Conservation (phyloP, 129 eudicot genomes). For the Apium graveolens region DNA sequence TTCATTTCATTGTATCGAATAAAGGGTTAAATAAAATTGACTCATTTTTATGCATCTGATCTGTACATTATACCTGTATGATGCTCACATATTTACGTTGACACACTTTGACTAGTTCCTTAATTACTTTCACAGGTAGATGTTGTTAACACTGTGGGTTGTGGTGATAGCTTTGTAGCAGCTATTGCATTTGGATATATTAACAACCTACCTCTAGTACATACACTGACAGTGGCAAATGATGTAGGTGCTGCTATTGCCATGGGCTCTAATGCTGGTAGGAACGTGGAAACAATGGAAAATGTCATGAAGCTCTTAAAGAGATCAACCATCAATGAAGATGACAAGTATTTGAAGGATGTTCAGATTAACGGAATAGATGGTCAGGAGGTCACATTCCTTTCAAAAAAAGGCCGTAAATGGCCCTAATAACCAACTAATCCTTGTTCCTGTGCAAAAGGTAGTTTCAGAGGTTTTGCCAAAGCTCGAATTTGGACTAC, state of each 20-base stretch:
- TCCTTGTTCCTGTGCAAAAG: constrained; percentile 36
- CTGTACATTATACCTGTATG: neutral
- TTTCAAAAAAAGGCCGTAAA: constrained; percentile 41
- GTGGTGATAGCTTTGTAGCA: too few relatives aligned
- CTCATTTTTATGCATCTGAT: neutral
- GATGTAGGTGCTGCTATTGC: constrained; percentile 99
- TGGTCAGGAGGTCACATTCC: too few relatives aligned
- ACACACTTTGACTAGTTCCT: neutral
- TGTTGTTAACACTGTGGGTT: too few relatives aligned
- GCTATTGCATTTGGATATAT: too few relatives aligned
- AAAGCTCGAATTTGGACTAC: constrained; percentile 42
- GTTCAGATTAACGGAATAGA: constrained; percentile 25
- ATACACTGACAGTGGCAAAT: constrained; percentile 72
- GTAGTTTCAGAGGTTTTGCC: constrained; percentile 54
- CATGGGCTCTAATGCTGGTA: constrained; percentile 95
- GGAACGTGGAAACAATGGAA: constrained; percentile 64
- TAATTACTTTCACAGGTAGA: too few relatives aligned
- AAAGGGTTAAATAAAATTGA: neutral
- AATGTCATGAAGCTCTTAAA: constrained; percentile 46
- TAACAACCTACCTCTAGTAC: too few relatives aligned
- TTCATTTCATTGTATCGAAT: neutral
- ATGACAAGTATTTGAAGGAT: constrained; percentile 55
- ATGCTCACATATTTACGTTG: neutral
- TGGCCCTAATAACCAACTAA: constrained; percentile 28
- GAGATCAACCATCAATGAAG: constrained; percentile 60